Base-by-base conservation (phyloP, 768 basidiomycete genomes). In the Coprinellus micaceus region DNA sequence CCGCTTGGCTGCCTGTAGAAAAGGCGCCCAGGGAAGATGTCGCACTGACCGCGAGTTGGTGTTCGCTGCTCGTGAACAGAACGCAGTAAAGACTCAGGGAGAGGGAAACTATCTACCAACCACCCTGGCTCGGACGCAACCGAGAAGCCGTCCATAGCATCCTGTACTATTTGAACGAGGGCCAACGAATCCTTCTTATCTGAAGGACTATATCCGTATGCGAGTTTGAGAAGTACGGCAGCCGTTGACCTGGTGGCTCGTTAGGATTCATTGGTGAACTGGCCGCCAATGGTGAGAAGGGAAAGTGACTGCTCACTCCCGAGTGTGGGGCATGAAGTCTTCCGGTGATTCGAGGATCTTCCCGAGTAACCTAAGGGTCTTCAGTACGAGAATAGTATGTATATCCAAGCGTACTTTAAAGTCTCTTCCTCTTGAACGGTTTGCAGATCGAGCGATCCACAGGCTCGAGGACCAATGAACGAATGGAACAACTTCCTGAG, bases 21-120 rank as follows among this genome's bases (percentile, higher is more conserved):
- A 73, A 7, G 73, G 73, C 15, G 71, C 50, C 69, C 71, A 72
- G 11, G 73, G 70, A 19, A 73, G 45, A 46, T 70, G 59, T 41
- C 64, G 66, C 11, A 73, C 67, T 71, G 54, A 33, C 7, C 4
- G 55, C 22, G 51, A 11, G 17, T 26, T 24, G 44, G 44, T 10
- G 41, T 30, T 44, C 26, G n/a, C 33, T 13, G 25, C 6, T 28
- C 48, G 12, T 17, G 37, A 58, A 44, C 57, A 22, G 19, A 57
- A 40, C 26, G 37, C 44, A 21, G 54, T 17, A 2, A 10, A 46
- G 13, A 63, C 67, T 52, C 45, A 67, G 67, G 54, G 21, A 60
- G 41, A 39, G 67, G 66, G 58, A 69, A 52, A 53, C 66, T 66
- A 58, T 70, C 69, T 2, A 69, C 67, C 67, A 62, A 66, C 61